phyloP scores from a whole-genome alignment of 2,329 filamentous ascomycete genomes.

The Trichoderma oligosporum region DNA sequence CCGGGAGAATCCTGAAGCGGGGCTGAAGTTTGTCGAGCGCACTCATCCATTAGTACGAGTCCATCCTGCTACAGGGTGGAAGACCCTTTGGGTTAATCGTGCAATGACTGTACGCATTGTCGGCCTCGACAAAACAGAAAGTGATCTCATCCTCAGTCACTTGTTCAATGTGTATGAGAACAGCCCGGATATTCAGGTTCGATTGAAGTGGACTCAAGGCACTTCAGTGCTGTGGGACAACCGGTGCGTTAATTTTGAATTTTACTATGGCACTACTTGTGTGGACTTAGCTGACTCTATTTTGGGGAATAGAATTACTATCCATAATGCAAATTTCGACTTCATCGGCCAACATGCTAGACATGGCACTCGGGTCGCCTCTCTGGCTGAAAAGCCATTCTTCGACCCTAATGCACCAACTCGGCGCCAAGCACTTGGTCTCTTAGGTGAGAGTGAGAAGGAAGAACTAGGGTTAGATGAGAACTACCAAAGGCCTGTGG shows the following conservation, averaged over 20 bases:
- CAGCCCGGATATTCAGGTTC: slow-evolving; percentile 67
- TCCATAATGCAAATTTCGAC: slow-evolving; percentile 72
- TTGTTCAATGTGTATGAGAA: slow-evolving; percentile 65
- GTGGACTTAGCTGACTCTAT: too few species aligned
- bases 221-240: slow-evolving; percentile 72
- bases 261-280: neutral
- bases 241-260: slow-evolving; percentile 38
- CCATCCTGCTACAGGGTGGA: slow-evolving; percentile 72
- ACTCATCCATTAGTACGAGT: slow-evolving; percentile 65
- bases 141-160: slow-evolving; percentile 63
- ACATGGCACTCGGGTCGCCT: slow-evolving; percentile 68
- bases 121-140: slow-evolving; percentile 65
- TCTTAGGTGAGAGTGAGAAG: slow-evolving; percentile 55
- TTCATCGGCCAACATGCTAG: slow-evolving; percentile 64
- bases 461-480: slow-evolving; percentile 25
- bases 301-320: slow-evolving; percentile 67
- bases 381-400: slow-evolving; percentile 67
- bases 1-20: slow-evolving; percentile 55
- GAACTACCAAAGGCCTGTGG: neutral
- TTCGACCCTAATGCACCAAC: slow-evolving; percentile 63
- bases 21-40: slow-evolving; percentile 64
- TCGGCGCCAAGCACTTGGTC: slow-evolving; percentile 60
- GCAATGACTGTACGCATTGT: slow-evolving; percentile 66
- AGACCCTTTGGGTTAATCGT: slow-evolving; percentile 67
- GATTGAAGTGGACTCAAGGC: slow-evolving; percentile 65